These are phyloP conservation scores for Podaxis mareebaensis DNA, from an alignment of 768 basidiomycete species.

Conservation along the genomic window DNA sequence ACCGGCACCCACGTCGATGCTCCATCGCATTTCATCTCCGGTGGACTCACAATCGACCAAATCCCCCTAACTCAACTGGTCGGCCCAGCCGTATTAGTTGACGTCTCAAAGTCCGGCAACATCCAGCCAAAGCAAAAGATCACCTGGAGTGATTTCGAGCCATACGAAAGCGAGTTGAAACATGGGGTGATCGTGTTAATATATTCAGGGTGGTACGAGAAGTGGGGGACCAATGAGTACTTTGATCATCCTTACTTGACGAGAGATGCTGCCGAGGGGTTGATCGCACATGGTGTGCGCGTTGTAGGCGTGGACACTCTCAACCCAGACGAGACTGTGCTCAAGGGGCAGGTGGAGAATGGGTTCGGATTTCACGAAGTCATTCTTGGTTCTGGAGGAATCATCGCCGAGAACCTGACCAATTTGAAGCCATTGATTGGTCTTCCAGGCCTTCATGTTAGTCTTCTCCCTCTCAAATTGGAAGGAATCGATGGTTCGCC, in stretches of 20 bases:
- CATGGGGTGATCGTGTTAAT: slow-evolving; percentile 47
- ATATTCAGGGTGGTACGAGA: slow-evolving; percentile 66
- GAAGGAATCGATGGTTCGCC: slow-evolving; percentile 66
- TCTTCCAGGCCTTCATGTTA: slow-evolving; percentile 33
- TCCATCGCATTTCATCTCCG: slow-evolving; percentile 67
- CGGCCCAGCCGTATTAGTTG: slow-evolving; percentile 55
- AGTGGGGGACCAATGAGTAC: slow-evolving; percentile 53
- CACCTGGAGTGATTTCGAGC: slow-evolving; percentile 50
- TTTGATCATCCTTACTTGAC: slow-evolving; percentile 66
- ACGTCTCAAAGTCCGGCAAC: slow-evolving; percentile 37
- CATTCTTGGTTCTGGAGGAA: slow-evolving; percentile 58
- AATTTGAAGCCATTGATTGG: slow-evolving; percentile 45
- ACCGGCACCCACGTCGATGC: slow-evolving; percentile 83
- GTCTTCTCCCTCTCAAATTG: slow-evolving; percentile 60
- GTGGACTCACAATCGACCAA: slow-evolving; percentile 58
- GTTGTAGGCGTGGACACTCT: slow-evolving; percentile 65
- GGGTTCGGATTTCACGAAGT: slow-evolving; percentile 58
- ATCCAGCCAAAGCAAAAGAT: slow-evolving; percentile 43
- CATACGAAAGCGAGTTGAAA: slow-evolving; percentile 36
- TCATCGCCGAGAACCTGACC: slow-evolving; percentile 73
- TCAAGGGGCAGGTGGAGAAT: slow-evolving; percentile 33
- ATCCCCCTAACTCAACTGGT: slow-evolving; percentile 54
- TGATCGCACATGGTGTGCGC: slow-evolving; percentile 52
- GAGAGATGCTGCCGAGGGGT: slow-evolving; percentile 47
- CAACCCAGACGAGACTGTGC: slow-evolving; percentile 65